Conservation (phyloP, 2,329 filamentous ascomycete species). For the Lasiodiplodia hormozganensis region DNA sequence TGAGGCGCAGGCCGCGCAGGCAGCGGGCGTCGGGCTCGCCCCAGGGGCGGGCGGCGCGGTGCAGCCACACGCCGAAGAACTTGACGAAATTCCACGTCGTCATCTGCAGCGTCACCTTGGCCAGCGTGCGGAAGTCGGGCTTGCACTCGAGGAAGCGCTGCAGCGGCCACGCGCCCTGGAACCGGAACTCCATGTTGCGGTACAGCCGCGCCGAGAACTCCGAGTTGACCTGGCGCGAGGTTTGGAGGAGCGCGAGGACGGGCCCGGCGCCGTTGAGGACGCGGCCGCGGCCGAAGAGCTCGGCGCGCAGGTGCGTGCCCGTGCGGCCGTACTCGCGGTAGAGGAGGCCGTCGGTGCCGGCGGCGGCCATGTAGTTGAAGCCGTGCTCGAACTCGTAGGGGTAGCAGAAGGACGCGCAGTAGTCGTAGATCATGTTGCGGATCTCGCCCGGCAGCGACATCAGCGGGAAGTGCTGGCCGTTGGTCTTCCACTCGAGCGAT, state of each 20-base stretch:
- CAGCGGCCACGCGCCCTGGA: slow-evolving; percentile 22
- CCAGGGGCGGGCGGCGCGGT: slow-evolving; percentile 18
- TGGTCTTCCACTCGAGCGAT: slow-evolving; percentile 14
- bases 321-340: slow-evolving; percentile 10
- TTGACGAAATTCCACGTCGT: slow-evolving; percentile 27
- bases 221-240: slow-evolving; percentile 11
- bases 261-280: slow-evolving; percentile 25
- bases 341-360: slow-evolving; percentile 22
- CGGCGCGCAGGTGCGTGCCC: slow-evolving; percentile 22
- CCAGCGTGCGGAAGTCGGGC: not conserved
- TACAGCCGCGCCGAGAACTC: slow-evolving; percentile 15
- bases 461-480: slow-evolving; percentile 23
- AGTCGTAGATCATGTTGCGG: slow-evolving; percentile 29
- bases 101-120: slow-evolving; percentile 24
- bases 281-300: slow-evolving; percentile 22
- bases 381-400: slow-evolving; percentile 26
- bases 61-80: slow-evolving; percentile 25
- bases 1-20: slow-evolving; percentile 13
- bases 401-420: slow-evolving; percentile 21
- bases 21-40: slow-evolving; percentile 10
- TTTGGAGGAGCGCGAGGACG: slow-evolving; percentile 13
- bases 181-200: slow-evolving; percentile 19
- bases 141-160: slow-evolving; percentile 12
- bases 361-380: slow-evolving; percentile 25
- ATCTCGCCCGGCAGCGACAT: slow-evolving; percentile 24